phyloP scores from a whole-genome alignment of 306 rosid genomes.

The Vigna nakashimae region DNA sequence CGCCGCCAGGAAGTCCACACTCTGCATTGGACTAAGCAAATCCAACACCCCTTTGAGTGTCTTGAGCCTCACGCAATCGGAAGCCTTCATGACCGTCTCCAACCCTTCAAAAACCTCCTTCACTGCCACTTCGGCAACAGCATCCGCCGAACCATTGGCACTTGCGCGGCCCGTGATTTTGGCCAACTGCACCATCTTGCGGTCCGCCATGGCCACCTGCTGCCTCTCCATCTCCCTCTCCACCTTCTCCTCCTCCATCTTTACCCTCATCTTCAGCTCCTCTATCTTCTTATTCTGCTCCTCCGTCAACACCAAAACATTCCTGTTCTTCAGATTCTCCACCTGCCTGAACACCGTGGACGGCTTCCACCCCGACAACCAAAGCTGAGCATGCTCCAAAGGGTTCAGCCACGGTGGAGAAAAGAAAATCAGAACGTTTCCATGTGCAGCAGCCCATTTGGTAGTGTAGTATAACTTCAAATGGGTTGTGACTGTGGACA shows the following conservation, averaged over 20 bases:
- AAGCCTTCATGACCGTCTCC: slow-evolving; percentile 74
- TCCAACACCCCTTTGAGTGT: slow-evolving; percentile 71
- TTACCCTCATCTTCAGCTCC: slow-evolving; percentile 34
- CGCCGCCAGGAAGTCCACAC: slow-evolving; percentile 67
- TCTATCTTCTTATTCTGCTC: slow-evolving; percentile 37
- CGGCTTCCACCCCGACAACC: slow-evolving; percentile 52
- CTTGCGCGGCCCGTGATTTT: slow-evolving; percentile 32
- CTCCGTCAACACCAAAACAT: background rate
- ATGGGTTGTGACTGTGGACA: slow-evolving; percentile 60
- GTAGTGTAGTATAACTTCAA: slow-evolving; percentile 66
- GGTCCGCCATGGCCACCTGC: slow-evolving; percentile 62
- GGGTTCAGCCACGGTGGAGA: slow-evolving; percentile 47
- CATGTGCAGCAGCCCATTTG: slow-evolving; percentile 71
- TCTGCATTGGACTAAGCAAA: slow-evolving; percentile 66
- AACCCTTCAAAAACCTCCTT: slow-evolving; percentile 53
- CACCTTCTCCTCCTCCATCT: slow-evolving; percentile 52
- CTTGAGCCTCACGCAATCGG: slow-evolving; percentile 79
- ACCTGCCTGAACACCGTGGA: slow-evolving; percentile 9
- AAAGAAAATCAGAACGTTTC: slow-evolving; percentile 67
- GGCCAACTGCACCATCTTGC: slow-evolving; percentile 54
- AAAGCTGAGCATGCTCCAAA: slow-evolving; percentile 37
- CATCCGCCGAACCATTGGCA: slow-evolving; percentile 34
- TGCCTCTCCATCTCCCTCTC: slow-evolving; percentile 55
- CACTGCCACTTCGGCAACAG: slow-evolving; percentile 52
- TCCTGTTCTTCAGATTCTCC: background rate